Percentiles rank a stretch among this genome's conserved stretches.
Conservation (phyloP, 208 protist species). For the Trichomonas tenax region DNA sequence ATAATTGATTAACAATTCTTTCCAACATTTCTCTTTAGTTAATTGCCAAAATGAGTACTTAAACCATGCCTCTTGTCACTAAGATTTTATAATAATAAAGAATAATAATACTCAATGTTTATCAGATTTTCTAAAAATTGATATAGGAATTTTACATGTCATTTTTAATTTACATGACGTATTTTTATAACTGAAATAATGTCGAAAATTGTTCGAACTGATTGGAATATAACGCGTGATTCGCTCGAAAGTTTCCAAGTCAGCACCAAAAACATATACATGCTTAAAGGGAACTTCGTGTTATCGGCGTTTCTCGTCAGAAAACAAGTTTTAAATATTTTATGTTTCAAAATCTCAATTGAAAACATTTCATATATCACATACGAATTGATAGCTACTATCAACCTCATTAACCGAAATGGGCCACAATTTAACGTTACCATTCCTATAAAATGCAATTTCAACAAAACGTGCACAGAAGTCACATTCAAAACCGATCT, state of each 20-base stretch:
- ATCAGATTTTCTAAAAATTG: too few relatives aligned
- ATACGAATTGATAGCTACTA: not conserved
- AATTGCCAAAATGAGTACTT: too few relatives aligned
- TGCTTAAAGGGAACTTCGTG: not conserved
- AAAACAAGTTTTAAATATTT: not conserved
- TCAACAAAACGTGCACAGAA: not conserved
- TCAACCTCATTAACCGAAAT: not conserved
- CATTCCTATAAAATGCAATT: not conserved
- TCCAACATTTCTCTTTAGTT: too few relatives aligned
- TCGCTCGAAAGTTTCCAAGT: not conserved
- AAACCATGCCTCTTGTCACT: too few relatives aligned
- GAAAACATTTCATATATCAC: not conserved
- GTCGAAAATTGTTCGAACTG: not conserved
- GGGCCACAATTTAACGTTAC: not conserved
- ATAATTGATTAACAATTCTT: too few relatives aligned
- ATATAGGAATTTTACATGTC: too few relatives aligned
- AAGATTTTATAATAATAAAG: too few relatives aligned
- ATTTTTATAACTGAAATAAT: not conserved
- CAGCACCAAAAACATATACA: not conserved
- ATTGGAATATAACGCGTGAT: not conserved
- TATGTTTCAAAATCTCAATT: not conserved
- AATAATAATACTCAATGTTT: too few relatives aligned
- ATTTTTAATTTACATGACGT: too few relatives aligned
- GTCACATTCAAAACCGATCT: not conserved
- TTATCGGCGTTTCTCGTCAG: not conserved